A percentile compares a stretch with the other conserved stretches of the same genome.
phyloP scores from a whole-genome alignment of 2,329 filamentous ascomycete species.

The Venturia asperata region DNA sequence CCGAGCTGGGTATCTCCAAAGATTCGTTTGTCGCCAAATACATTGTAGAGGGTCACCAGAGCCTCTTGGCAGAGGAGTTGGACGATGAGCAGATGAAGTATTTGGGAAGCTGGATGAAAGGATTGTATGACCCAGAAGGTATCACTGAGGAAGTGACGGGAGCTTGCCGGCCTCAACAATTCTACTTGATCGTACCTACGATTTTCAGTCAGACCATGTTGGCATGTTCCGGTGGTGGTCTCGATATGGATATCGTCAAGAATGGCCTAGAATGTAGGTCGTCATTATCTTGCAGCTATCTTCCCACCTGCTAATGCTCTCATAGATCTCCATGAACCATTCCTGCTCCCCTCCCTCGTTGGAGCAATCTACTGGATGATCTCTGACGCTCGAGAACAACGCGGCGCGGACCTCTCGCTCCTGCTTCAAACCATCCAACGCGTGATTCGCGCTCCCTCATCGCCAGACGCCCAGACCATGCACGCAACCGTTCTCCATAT shows the following conservation, averaged over 20 bases:
- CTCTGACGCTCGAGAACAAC: conserved; percentile 61
- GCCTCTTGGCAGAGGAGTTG: conserved; percentile 52
- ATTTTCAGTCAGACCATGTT: conserved; percentile 69
- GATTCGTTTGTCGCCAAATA: conserved; percentile 65
- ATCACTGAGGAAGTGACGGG: conserved; percentile 76
- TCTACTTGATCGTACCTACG: conserved; percentile 70
- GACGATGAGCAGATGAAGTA: conserved; percentile 59
- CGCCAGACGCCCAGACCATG: conserved; percentile 64
- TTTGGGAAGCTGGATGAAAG: conserved; percentile 67
- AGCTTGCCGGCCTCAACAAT: conserved; percentile 73
- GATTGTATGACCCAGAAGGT: conserved; percentile 69
- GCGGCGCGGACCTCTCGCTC: conserved; percentile 56
- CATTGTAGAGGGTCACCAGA: conserved; percentile 52
- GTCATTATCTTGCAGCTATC: conserved; percentile 16
- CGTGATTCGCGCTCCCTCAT: conserved; percentile 48
- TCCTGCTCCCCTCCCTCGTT: conserved; percentile 70
- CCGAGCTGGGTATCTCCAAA: conserved; percentile 56
- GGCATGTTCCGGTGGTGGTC: conserved; percentile 57
- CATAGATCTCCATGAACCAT: conserved; percentile 68
- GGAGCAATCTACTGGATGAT: conserved; percentile 66
- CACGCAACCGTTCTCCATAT: conserved; percentile 64
- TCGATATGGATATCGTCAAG: conserved; percentile 64
- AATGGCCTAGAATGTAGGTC: conserved; percentile 66
- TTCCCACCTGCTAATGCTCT: conserved; percentile 14
- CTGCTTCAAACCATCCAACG: conserved; percentile 66